phyloP scores from a whole-genome alignment of 345 rosid genomes.

The Citrus sp. region DNA sequence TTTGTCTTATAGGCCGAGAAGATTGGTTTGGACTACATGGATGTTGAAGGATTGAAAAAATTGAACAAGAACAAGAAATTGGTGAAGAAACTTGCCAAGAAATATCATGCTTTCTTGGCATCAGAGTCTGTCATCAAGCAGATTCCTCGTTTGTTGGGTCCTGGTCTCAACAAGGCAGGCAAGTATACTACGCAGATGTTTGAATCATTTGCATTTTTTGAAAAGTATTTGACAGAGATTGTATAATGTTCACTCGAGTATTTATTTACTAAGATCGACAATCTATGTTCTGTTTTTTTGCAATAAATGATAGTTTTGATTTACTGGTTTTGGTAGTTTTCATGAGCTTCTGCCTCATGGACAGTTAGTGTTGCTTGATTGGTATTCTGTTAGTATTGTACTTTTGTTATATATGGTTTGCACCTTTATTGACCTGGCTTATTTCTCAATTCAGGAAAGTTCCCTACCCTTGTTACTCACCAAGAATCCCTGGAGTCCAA shows the following conservation, averaged over 20 bases:
- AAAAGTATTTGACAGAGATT: too few relatives aligned
- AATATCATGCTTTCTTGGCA: conserved; percentile 73
- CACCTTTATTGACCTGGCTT: background rate
- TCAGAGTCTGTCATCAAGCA: conserved; percentile 84
- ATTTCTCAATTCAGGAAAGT: conserved; percentile 49
- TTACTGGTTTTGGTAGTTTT: background rate
- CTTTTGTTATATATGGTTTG: background rate
- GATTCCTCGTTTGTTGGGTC: conserved; percentile 83
- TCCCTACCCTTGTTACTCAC: conserved; percentile 74
- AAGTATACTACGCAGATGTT: conserved; percentile 16
- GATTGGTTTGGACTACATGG: conserved; percentile 67
- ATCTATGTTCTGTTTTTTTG: background rate
- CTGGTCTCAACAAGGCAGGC: conserved; percentile 94
- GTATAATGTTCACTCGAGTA: too few relatives aligned
- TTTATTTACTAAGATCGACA: background rate
- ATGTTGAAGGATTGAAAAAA: conserved; percentile 71
- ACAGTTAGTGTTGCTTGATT: background rate
- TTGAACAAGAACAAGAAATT: conserved; percentile 77
- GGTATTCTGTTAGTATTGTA: background rate
- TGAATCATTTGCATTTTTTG: background rate
- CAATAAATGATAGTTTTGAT: background rate
- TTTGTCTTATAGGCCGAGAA: conserved; percentile 53
- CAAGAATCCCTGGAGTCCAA: conserved; percentile 71
- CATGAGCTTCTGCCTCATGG: background rate
- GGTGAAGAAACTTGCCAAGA: conserved; percentile 82